Evolutionary conservation across 352 stramenopile genomes (phyloP).

Genomic region (Phytopythium aichiense): DNA sequence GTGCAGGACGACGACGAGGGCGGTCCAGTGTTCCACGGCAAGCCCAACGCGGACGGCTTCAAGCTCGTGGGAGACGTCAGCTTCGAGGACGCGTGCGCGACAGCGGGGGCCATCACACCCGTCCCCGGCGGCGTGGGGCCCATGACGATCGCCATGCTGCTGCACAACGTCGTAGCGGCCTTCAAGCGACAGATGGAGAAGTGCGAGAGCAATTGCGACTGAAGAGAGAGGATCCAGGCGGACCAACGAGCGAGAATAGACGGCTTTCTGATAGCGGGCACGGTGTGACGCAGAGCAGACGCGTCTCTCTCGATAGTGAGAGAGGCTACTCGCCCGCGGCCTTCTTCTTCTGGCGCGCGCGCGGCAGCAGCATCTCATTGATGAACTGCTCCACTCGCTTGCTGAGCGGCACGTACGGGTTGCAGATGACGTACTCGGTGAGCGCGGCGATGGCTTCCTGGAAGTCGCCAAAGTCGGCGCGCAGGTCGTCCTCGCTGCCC

Average conservation of each 20-base stretch:
- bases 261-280: background rate
- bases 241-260: slow-evolving; percentile 1
- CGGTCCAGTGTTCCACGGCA: slow-evolving; percentile 35
- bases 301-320: background rate
- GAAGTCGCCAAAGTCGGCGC: slow-evolving; percentile 64
- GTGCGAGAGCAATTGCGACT: slow-evolving; percentile 11
- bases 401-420: slow-evolving; percentile 70
- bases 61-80: slow-evolving; percentile 97
- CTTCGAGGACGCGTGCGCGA: slow-evolving; percentile 76
- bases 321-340: slow-evolving; percentile 3
- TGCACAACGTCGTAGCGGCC: slow-evolving; percentile 83
- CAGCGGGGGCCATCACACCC: slow-evolving; percentile 93
- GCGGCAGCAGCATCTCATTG: slow-evolving; percentile 65
- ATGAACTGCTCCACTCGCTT: slow-evolving; percentile 80
- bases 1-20: slow-evolving; percentile 64
- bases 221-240: background rate
- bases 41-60: slow-evolving; percentile 83
- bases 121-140: slow-evolving; percentile 98
- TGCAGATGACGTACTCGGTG: slow-evolving; percentile 77
- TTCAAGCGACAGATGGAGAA: slow-evolving; percentile 63
- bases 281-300: background rate
- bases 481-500: slow-evolving; percentile 33
- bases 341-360: slow-evolving; percentile 70
- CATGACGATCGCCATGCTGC: slow-evolving; percentile 97
- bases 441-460: slow-evolving; percentile 67